Base-by-base conservation (phyloP, 768 basidiomycete species). In the Favolaschia claudopus region DNA sequence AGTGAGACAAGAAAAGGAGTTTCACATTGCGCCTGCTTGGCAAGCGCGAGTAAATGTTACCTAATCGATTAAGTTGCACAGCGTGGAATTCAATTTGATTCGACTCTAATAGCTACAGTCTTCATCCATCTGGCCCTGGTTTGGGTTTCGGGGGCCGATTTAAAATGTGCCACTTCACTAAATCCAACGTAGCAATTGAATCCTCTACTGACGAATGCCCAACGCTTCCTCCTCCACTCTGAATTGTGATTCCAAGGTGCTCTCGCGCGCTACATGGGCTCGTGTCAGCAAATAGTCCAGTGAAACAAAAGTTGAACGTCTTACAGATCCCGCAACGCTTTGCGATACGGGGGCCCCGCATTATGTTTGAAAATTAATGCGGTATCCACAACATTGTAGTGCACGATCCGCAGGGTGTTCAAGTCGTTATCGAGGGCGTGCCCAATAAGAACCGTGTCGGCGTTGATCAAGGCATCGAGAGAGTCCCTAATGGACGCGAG, bases 131-230 rank as follows among this genome's bases (percentile, higher is more conserved):
- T 42, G 34, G 40, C 20, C 24, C 34, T 10, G 55, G 33, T 42
- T 49, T 58, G 10, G 51, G 56, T 25, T 45, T 62, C 32, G 60
- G 32, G 28, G 45, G 40, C n/a, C 43, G 44, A 28, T 58, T 57
- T n/a, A 89, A 71, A 45, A 96, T 76, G 72, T 89, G 86, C 89
- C 90, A 95, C 59, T 89, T 82, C 20, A 98, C 89, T 19, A 96
- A 85, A 67, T 99, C 91, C 36, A 99, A 80, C 2, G 96, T 93
- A 1, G 94, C 92, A 22, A 85, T 74, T 1, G 95, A 93, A 75
- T 99, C 96, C 72, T 96, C 95, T 1, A 92, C 79, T 0, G 94
- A 95, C 45, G 91, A 93, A 77, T 99, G 96, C 3, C 96, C 96
- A 7, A 81, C 79, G 13, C 84, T 81, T 7, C 85, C 85, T 28